Percentiles rank a stretch among this genome's conserved stretches.
Conservation (phyloP, 2,329 filamentous ascomycete genomes). For the Exophiala aquamarina region DNA sequence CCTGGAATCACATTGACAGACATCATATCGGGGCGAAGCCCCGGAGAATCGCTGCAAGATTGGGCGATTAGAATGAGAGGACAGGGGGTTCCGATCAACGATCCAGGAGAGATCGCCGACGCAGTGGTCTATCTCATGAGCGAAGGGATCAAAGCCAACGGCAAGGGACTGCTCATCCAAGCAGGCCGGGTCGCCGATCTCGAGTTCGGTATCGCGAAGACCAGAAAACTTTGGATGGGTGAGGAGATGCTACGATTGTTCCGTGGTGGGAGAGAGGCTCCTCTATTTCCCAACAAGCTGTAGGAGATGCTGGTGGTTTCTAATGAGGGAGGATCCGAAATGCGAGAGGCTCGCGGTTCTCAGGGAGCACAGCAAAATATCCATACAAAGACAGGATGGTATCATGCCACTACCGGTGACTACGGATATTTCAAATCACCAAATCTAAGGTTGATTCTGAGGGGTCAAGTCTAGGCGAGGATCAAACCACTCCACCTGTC, state of each 20-base stretch:
- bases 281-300: slow-evolving; percentile 31
- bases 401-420: no score
- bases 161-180: slow-evolving; percentile 48
- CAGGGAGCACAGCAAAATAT: no score
- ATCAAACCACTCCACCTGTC: no score
- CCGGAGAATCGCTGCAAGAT: slow-evolving; percentile 36
- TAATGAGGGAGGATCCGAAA: neutral
- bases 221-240: slow-evolving; percentile 49
- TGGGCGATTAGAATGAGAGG: slow-evolving; percentile 46
- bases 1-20: slow-evolving; percentile 51
- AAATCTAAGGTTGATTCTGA: no score
- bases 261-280: slow-evolving; percentile 41
- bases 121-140: slow-evolving; percentile 48
- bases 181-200: slow-evolving; percentile 44
- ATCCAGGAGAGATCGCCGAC: slow-evolving; percentile 44
- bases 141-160: slow-evolving; percentile 44
- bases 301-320: slow-evolving; percentile 7
- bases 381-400: no score
- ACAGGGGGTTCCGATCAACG: slow-evolving; percentile 49
- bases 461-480: no score
- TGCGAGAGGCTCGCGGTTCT: neutral
- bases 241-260: slow-evolving; percentile 53
- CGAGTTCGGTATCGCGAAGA: slow-evolving; percentile 47
- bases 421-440: no score
- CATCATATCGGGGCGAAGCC: slow-evolving; percentile 38